Conservation (phyloP, 2,329 filamentous ascomycete species). For the Calonectria pseudoreteaudii region DNA sequence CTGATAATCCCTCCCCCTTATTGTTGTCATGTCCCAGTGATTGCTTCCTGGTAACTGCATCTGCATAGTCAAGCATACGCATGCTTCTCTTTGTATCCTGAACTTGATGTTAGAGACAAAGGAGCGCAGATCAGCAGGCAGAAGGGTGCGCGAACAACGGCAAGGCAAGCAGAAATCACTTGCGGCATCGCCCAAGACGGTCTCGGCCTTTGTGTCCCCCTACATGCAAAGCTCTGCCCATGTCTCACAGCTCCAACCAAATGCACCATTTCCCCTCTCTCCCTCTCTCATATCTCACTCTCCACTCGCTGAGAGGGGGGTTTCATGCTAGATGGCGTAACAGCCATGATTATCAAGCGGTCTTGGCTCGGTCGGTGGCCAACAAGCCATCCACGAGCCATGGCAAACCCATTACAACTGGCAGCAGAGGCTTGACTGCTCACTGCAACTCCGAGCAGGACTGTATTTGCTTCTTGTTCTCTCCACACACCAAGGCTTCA, state of each 20-base stretch:
- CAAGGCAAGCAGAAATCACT: background rate
- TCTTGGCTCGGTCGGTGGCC: background rate
- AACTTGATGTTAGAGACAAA: background rate
- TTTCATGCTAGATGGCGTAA: background rate
- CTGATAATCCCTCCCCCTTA: too few relatives aligned
- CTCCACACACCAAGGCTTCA: background rate
- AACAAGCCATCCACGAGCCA: background rate
- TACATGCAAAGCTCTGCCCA: constrained; percentile 23
- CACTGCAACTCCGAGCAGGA: background rate
- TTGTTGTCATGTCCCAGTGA: background rate
- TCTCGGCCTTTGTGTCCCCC: constrained; percentile 18
- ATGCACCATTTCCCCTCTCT: constrained; percentile 7
- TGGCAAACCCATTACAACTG: background rate
- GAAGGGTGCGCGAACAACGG: constrained; percentile 24
- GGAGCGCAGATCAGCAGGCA: constrained; percentile 29
- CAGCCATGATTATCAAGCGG: background rate
- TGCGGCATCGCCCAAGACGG: background rate
- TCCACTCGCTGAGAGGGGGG: background rate
- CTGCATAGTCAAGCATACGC: background rate
- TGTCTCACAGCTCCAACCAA: constrained; percentile 28
- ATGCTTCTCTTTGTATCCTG: background rate
- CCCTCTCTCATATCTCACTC: background rate
- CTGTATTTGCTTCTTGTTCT: background rate
- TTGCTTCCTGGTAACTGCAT: background rate
- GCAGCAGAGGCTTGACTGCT: background rate